Evolutionary conservation across 768 basidiomycete species (phyloP).

Genomic region (Russula griseocarnosa): DNA sequence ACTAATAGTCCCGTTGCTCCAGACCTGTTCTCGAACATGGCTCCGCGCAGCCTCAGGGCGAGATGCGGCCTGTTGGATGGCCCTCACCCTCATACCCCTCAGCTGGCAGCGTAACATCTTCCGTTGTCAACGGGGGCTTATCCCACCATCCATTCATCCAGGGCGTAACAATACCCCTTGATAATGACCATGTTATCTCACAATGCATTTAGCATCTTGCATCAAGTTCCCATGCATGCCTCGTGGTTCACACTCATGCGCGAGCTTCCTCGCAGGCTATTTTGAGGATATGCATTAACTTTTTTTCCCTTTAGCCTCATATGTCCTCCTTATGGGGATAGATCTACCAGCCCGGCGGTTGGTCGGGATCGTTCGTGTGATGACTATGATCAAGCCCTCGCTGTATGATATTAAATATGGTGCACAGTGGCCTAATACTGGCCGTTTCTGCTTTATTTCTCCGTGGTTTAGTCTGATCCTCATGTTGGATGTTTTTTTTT

Average conservation of each 20-base stretch:
- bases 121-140: neutral
- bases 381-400: neutral
- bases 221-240: neutral
- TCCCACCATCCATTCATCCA: neutral
- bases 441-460: neutral
- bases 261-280: neutral
- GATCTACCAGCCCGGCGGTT: neutral
- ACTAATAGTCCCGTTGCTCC: neutral
- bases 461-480: neutral
- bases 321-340: neutral
- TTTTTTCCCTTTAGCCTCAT: neutral
- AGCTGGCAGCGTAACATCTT: neutral
- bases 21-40: constrained; percentile 6
- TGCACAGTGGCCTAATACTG: too few species aligned
- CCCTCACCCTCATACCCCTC: neutral
- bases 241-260: neutral
- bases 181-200: neutral
- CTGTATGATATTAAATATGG: neutral
- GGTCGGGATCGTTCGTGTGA: neutral
- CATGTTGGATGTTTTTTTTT: neutral
- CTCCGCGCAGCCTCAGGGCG: constrained; percentile 5
- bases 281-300: neutral
- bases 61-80: neutral
- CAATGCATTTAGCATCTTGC: neutral
- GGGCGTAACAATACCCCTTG: neutral